Conservation (phyloP, 169 alveolate genomes). For the Eimeria acervulina region DNA sequence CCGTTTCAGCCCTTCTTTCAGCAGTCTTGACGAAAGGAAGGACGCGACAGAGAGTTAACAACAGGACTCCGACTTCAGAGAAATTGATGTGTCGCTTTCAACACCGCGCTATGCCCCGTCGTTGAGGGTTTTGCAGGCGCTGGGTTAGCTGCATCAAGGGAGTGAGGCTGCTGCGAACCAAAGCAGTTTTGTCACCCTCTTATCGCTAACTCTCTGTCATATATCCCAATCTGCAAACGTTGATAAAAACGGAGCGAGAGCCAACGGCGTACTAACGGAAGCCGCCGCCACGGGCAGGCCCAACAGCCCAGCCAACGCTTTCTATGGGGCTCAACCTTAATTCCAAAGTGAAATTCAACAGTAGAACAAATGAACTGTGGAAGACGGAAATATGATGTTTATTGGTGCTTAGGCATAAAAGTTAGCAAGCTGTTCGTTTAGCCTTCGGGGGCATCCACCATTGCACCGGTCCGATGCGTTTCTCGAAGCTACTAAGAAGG, state of each 20-base stretch:
- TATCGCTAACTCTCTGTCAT: not conserved
- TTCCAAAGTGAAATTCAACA: constrained; percentile 4
- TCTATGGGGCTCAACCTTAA: not conserved
- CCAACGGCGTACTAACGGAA: constrained; percentile 17
- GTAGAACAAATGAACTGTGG: not conserved
- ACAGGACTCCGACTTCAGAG: not conserved
- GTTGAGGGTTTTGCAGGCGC: not conserved
- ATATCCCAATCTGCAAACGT: constrained; percentile 7
- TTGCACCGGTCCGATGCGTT: constrained; percentile 40
- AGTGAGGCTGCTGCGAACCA: constrained; percentile 29
- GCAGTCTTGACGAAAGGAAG: not conserved
- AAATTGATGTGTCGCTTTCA: not conserved
- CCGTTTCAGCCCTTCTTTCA: not conserved
- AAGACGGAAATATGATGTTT: not conserved
- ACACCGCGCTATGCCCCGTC: constrained; percentile 19
- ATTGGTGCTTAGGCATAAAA: not conserved
- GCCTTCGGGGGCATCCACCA: constrained; percentile 5
- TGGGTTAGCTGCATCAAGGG: not conserved
- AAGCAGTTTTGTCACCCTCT: constrained; percentile 36
- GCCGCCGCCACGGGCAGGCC: constrained; percentile 77
- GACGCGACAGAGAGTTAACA: not conserved
- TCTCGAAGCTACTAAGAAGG: not conserved
- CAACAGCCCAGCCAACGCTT: constrained; percentile 79
- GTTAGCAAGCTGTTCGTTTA: not conserved
- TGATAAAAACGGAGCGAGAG: not conserved